Base-by-base conservation (phyloP, 2,329 filamentous ascomycete genomes). In the Leptographium lundbergii region DNA sequence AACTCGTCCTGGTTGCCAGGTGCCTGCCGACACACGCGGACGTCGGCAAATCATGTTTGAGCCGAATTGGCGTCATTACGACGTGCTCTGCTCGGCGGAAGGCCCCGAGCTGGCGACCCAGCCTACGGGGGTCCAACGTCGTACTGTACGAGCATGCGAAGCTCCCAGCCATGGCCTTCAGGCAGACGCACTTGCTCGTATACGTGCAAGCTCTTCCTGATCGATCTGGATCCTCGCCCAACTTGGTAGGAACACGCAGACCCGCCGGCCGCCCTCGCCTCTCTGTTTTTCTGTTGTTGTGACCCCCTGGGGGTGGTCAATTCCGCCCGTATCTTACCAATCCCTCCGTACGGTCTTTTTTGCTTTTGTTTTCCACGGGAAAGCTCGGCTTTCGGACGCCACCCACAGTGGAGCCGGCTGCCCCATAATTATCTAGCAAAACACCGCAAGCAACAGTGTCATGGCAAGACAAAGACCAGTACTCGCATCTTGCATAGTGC, bases 321-420 rank as follows among this genome's bases (percentile, higher is more conserved):
- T 50, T 17, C 36, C 36, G 32, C 9, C 32, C 32, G 36, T 17
- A 39, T 17, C 9, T 39, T 17, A 50, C 47, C 22, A 50, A 50
- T 50, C 5, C 47, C 24, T 25, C 47, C 22, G 47, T 14, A 25
- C 24, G 22, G 45, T 50, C 17, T 13, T 52, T 24, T 51, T 14
- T 36, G 29, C 25, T 5, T 50, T 29, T 48, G 27, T 53, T 11
- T 45, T 56, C 25, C 42, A 42, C 61, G 61, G 61, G 56, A 62
- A 59, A 59, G 59, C 61, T 62, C 61, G 61, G 61, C 56, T 53
- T 59, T 60, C 59, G 22, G 57, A 55, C 48, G 61, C 61, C 53
- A 61, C 61, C 22, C 52, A 56, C 54, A 32, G 22, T 54, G 52
- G 57, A 56, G n/a, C 19, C 39, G n/a, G 0, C 17, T 10, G 57